These are phyloP conservation scores for Ceratobasidium papillatum DNA, from an alignment of 1,284 basidiomycete genomes.

Conservation along the genomic window DNA sequence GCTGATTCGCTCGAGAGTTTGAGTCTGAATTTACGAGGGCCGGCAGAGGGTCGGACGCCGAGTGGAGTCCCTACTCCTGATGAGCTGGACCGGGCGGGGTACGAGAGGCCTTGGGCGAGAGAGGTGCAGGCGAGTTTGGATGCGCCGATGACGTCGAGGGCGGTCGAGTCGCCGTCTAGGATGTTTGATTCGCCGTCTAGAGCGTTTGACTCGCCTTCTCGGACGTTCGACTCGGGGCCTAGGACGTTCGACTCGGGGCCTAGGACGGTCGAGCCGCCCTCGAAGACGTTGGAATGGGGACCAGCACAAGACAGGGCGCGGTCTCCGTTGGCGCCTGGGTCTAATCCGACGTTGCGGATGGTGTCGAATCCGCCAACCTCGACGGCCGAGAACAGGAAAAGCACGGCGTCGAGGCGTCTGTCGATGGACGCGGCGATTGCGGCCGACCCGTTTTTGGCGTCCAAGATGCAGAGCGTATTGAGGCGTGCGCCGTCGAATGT, in stretches of 20 bases:
- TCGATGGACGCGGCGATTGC: slow-evolving; percentile 19
- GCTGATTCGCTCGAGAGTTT: slow-evolving; percentile 31
- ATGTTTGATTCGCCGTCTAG: neutral
- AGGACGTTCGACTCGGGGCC: neutral
- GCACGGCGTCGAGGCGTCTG: slow-evolving; percentile 5
- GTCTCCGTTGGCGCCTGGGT: neutral
- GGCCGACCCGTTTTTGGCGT: slow-evolving; percentile 32
- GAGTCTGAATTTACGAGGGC: neutral
- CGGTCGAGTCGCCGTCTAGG: neutral
- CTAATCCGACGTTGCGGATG: slow-evolving; percentile 13
- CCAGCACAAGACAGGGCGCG: neutral
- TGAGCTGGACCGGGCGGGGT: slow-evolving; percentile 13
- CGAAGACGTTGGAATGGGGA: neutral
- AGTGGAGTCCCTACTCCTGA: neutral
- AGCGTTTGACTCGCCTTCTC: neutral
- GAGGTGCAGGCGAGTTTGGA: slow-evolving; percentile 8
- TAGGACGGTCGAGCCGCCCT: neutral
- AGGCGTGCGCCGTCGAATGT: slow-evolving; percentile 26
- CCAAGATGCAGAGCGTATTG: slow-evolving; percentile 39
- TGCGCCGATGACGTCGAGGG: neutral
- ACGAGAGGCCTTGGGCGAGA: slow-evolving; percentile 24
- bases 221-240: neutral
- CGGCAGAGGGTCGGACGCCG: slow-evolving; percentile 9
- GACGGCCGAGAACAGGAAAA: neutral
- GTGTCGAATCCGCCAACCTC: slow-evolving; percentile 8